Evolutionary conservation across 169 alveolate species (phyloP), one percentile per base, ranked within the genome.

Genomic region (Eimeria mitis): DNA sequence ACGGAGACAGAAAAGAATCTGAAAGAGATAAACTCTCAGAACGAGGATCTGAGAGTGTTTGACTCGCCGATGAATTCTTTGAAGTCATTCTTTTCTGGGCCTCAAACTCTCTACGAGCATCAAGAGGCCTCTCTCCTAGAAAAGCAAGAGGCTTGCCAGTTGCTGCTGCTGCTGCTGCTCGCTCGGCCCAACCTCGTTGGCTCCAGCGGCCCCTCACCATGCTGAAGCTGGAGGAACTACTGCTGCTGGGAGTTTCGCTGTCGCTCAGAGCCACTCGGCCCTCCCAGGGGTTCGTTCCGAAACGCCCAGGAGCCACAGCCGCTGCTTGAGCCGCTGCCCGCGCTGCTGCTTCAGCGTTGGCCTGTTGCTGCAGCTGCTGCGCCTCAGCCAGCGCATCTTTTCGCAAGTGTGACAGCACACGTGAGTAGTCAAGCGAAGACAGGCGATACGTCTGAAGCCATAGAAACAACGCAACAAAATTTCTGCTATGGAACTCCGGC

Each of bases 81-180:
- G 92, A 87, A 11, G 31, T 40, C 92, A 87, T 59, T n/a, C 81
- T 47, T 11, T 40, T 87, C n/a, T 87, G 78, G 2, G 81, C 92
- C 68, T 87, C 92, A 44, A 87, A 87, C 8, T 87, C 92, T 37
- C 65, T 34, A 31, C 92, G 23, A 13, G 81, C 92, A 0, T 87
- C 92, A 68, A 63, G n/a, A 0, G 81, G 75, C 49, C 92, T 63
- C 42, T 87, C 92, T 14, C 92, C 92, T 6, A 87, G 37, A 63
- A 87, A 87, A 0, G 92, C 92, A 59, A 87, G 92, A 63, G 92
- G 92, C 81, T 71, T 59, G 49, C 92, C 92, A 14, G 92, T 37
- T 87, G 92, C 92, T 21, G 92, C 79, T 9, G 92, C 92, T 61
- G 92, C 92, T 61, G 81, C 78, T 87, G 92, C 54, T 1, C 92